Evolutionary conservation across 352 stramenopile species (phyloP), one percentile per base, ranked within the genome.

Genomic region (Phytophthora kernoviae): DNA sequence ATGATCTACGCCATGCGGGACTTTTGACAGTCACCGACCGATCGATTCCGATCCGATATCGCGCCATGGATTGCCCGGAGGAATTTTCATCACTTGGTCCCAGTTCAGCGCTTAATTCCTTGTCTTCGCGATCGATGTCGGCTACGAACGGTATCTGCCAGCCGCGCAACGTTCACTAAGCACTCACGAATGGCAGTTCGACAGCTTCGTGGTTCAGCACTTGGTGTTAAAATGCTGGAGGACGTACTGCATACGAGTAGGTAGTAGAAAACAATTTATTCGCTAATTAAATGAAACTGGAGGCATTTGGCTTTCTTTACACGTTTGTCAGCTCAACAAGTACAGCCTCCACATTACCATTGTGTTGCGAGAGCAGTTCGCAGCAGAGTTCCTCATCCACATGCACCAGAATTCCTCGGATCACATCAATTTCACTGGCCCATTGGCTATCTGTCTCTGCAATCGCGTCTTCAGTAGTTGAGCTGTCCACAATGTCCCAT

Each of bases 241-340:
- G 15, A 50, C 42, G 22, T n/a, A n/a, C n/a, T 30, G 24, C 24
- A 6, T 6, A 30, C 24, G 24, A 6, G 24, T 30, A 30, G 6
- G 24, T 30, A 47, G 62, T 63, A 64, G 24, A 64, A 45, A 30
- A 65, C 51, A 68, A 22, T 58, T 60, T 56, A 65, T 58, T 73
- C 48, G 49, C 32, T 62, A 57, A 45, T 70, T 70, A 52, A 10
- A 43, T n/a, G 26, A 22, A 34, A 44, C 15, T 39, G 12, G 32
- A 21, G 41, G 3, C 17, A 14, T 7, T 10, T 10, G 21, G 17
- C 32, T 65, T 53, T 62, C 49, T 65, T 84, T 78, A 87, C 44
- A 81, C 48, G 49, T 85, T 79, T 4, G 74, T 90, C 32, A 93
- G 70, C 46, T 88, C 79, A 30, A 88, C 62, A 14, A 90, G 50